Evolutionary conservation across 192 early-diverging fungal species (phyloP).

Genomic region (Cladochytrium replicatum): DNA sequence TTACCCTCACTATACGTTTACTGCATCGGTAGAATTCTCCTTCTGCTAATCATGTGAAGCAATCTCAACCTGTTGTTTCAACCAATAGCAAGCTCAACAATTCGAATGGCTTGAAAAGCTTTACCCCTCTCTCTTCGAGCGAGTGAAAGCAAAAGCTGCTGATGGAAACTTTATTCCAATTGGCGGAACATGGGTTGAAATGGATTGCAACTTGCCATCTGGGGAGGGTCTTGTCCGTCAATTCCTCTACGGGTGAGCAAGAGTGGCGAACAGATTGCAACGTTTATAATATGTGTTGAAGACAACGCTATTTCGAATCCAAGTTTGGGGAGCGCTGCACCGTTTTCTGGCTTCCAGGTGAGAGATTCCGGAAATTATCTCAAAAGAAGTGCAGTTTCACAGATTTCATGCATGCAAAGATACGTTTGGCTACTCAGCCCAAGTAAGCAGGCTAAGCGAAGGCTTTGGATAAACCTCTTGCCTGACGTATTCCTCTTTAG

Average conservation of each 20-base stretch:
- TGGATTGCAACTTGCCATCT: slow-evolving; percentile 96
- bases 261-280: background rate
- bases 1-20: slow-evolving; percentile 84
- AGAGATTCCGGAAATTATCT: no score
- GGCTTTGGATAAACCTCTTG: background rate
- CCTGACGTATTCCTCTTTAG: slow-evolving; percentile 15
- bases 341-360: slow-evolving; percentile 90
- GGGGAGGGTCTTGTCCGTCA: slow-evolving; percentile 92
- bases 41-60: background rate
- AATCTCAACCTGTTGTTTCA: background rate
- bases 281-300: slow-evolving; percentile 2
- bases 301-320: slow-evolving; percentile 78
- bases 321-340: slow-evolving; percentile 30
- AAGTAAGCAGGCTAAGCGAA: slow-evolving; percentile 11
- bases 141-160: slow-evolving; percentile 59
- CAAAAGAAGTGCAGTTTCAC: no score
- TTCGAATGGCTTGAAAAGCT: slow-evolving; percentile 80
- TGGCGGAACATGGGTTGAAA: slow-evolving; percentile 95
- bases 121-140: slow-evolving; percentile 75
- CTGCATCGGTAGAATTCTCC: slow-evolving; percentile 48
- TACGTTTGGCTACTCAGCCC: slow-evolving; percentile 88
- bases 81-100: slow-evolving; percentile 75
- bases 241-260: slow-evolving; percentile 68
- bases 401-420: background rate
- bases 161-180: slow-evolving; percentile 82